These are phyloP conservation scores for Copromyces sp. DNA, from an alignment of 495 filamentous ascomycete species.

Conservation along the genomic window DNA sequence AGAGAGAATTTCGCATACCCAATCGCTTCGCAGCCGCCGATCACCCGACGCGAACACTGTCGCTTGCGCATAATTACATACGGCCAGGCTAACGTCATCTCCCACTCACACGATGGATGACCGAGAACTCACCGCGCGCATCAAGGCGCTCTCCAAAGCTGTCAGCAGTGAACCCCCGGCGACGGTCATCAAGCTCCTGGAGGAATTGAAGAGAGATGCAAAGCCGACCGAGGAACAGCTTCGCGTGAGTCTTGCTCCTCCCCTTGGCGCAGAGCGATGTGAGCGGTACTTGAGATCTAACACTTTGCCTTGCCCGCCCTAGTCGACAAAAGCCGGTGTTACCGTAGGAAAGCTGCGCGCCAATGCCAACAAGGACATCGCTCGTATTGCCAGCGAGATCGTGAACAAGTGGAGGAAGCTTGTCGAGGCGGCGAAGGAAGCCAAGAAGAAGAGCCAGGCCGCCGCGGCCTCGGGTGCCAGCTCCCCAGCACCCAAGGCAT, in stretches of 20 bases:
- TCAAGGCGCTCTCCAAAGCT: conserved; percentile 69
- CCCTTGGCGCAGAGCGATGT: not conserved
- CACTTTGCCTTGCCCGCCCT: conserved; percentile 7
- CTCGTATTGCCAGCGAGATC: conserved; percentile 62
- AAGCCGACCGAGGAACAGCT: conserved; percentile 80
- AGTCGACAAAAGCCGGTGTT: conserved; percentile 85
- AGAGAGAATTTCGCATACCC: not conserved
- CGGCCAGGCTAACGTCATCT: not conserved
- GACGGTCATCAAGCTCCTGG: conserved; percentile 57
- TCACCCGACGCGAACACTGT: not conserved
- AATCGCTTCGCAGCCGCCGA: not conserved
- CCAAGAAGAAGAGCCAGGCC: conserved; percentile 41
- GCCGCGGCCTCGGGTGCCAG: conserved; percentile 13
- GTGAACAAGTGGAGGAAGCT: conserved; percentile 80
- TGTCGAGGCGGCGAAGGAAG: conserved; percentile 58
- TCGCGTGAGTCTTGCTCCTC: conserved; percentile 39
- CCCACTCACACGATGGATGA: conserved; percentile 52
- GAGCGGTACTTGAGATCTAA: not conserved
- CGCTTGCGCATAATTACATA: not conserved
- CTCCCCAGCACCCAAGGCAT: conserved; percentile 30
- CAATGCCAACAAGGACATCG: conserved; percentile 67
- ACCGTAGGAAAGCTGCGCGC: conserved; percentile 73
- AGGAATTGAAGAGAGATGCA: conserved; percentile 65
- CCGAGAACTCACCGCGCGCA: conserved; percentile 62
- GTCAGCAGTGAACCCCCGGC: conserved; percentile 55